phyloP scores from a whole-genome alignment of 768 basidiomycete genomes.

The Tricholoma matsutake region DNA sequence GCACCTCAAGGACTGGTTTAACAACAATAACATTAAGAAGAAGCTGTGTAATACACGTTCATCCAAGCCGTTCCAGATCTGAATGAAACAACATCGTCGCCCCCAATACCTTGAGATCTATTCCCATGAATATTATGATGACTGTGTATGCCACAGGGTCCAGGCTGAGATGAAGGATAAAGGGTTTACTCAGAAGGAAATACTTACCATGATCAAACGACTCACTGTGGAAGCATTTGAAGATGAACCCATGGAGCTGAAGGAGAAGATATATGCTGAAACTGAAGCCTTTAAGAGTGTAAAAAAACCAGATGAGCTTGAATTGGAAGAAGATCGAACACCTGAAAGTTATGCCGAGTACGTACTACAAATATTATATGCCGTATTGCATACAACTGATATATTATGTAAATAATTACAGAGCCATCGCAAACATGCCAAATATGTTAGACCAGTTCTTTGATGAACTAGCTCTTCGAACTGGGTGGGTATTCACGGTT shows the following conservation, averaged over 20 bases:
- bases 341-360: neutral
- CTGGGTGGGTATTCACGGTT: neutral
- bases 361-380: no score
- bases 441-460: neutral
- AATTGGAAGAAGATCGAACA: neutral
- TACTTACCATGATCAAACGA: neutral
- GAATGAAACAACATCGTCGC: neutral
- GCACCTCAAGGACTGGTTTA: constrained; percentile 1
- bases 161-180: constrained; percentile 2
- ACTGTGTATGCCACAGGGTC: neutral
- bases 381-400: neutral
- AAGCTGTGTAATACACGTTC: neutral
- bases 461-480: neutral
- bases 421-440: neutral
- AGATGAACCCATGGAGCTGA: neutral
- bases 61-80: neutral
- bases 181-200: neutral
- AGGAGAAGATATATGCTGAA: neutral
- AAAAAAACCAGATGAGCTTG: neutral
- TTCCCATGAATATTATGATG: neutral
- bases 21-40: neutral
- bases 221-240: neutral
- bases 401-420: neutral
- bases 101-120: neutral
- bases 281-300: no score